Evolutionary conservation across 495 filamentous ascomycete species (phyloP), one percentile per base, ranked within the genome.

Genomic region (Parathielavia appendiculata): DNA sequence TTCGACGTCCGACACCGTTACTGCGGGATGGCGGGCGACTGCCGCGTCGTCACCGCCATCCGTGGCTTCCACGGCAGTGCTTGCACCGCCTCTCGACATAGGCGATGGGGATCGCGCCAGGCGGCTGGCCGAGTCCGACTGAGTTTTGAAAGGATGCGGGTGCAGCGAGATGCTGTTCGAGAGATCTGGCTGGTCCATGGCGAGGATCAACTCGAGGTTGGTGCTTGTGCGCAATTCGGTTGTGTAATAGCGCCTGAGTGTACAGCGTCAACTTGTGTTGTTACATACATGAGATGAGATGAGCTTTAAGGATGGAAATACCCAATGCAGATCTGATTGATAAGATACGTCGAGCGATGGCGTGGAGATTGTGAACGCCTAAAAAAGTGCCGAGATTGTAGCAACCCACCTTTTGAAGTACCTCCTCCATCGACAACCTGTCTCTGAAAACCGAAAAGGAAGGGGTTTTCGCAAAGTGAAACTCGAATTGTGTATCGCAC

Each of bases 1-100:
- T 73, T 95, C 91, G 52, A 88, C 75, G 63, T 91, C 87, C 55
- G 56, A 54, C 17, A 58, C 58, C 4, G 44, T 36, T 35, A 45
- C 59, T 16, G 56, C 52, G 26, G 68, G 76, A 71, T 74, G 83
- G 67, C 70, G 81, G 59, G 66, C 76, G 51, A 67, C 75, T 58
- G 67, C 70, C 10, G 64, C 72, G n/a, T 74, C 67, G 35, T 65
- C 51, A 14, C 65, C 69, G 1, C 74, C 73, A 8, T 79, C 79
- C 56, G 69, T 79, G 32, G 79, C 66, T 59, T 78, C 78, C 49
- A 77, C 60, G 17, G 51, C 75, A 16, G 76, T 78, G 64, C 76
- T 74, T 38, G 67, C 63, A 45, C 53, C 66, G 59, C 46, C 66
- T 43, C 61, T 77, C 65, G 51, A 70, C 60, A 62, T 58, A 5